These are phyloP conservation scores for Durotheca rogersii DNA, from an alignment of 495 filamentous ascomycete genomes.

Conservation along the genomic window DNA sequence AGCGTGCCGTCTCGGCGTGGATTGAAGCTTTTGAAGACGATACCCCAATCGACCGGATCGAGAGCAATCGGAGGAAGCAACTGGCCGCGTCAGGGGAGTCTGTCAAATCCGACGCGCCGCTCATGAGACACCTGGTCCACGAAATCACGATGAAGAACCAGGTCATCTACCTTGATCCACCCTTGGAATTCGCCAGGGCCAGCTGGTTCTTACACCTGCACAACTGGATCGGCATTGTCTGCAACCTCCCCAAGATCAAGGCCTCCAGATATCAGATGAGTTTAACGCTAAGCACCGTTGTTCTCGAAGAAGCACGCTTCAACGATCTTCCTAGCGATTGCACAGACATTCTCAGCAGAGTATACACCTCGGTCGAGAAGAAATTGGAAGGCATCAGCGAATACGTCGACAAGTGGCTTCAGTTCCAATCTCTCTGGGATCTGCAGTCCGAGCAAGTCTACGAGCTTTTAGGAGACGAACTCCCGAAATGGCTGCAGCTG, in stretches of 20 bases:
- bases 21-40: slow-evolving; percentile 75
- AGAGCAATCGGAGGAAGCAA: slow-evolving; percentile 41
- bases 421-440: slow-evolving; percentile 99
- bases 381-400: slow-evolving; percentile 71
- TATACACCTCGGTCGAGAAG: slow-evolving; percentile 77
- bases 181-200: slow-evolving; percentile 84
- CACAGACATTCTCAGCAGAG: slow-evolving; percentile 69
- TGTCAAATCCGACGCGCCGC: slow-evolving; percentile 51
- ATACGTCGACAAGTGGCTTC: slow-evolving; percentile 96
- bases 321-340: slow-evolving; percentile 83
- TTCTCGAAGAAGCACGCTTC: slow-evolving; percentile 71
- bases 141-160: slow-evolving; percentile 97
- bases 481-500: slow-evolving; percentile 88
- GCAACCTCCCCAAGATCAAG: slow-evolving; percentile 88
- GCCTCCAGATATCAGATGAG: slow-evolving; percentile 93
- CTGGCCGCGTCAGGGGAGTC: slow-evolving; percentile 41
- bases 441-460: slow-evolving; percentile 93
- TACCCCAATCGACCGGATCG: slow-evolving; percentile 48
- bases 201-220: slow-evolving; percentile 94
- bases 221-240: slow-evolving; percentile 87
- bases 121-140: slow-evolving; percentile 70
- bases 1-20: slow-evolving; percentile 80
- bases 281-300: slow-evolving; percentile 58
- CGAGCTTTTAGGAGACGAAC: slow-evolving; percentile 82
- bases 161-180: slow-evolving; percentile 91